phyloP scores from a whole-genome alignment of 768 basidiomycete species.

The Lactarius sanguifluus region DNA sequence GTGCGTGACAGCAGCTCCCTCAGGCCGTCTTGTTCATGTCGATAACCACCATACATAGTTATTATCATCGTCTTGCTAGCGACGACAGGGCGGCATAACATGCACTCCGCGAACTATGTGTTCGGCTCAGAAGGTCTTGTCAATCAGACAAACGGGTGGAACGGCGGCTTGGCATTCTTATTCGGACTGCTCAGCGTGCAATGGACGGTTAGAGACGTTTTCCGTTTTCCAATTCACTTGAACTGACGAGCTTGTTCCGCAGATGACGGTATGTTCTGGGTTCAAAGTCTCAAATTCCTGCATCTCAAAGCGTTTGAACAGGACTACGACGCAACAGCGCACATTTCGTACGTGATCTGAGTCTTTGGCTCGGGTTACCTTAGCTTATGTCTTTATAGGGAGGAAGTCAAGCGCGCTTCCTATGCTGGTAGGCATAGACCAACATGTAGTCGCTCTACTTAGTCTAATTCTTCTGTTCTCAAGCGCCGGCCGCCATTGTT shows the following conservation, averaged over 20 bases:
- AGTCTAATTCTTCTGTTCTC: no score
- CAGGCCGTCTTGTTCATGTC: not conserved
- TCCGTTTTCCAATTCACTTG: not conserved
- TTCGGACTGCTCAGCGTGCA: constrained; percentile 86
- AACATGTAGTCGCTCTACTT: no score
- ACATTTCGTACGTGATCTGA: constrained; percentile 62
- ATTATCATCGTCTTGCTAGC: constrained; percentile 85
- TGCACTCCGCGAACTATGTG: constrained; percentile 79
- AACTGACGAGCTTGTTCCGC: constrained; percentile 19
- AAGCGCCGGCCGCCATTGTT: constrained; percentile 24
- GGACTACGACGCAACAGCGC: constrained; percentile 82
- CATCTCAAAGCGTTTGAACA: constrained; percentile 32
- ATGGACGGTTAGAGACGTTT: constrained; percentile 66
- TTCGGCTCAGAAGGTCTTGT: constrained; percentile 73
- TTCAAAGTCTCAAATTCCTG: constrained; percentile 2
- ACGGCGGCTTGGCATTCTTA: constrained; percentile 76
- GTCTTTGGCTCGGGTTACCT: not conserved
- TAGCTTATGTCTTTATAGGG: constrained; percentile 41
- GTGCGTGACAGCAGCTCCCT: constrained; percentile 40
- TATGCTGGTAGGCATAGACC: constrained; percentile 53
- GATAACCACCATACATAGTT: constrained; percentile 42
- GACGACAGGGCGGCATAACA: constrained; percentile 66
- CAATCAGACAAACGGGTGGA: constrained; percentile 81
- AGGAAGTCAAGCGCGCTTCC: constrained; percentile 78
- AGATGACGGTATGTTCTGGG: constrained; percentile 55